A percentile compares a stretch with the other conserved stretches of the same genome.
phyloP scores from a whole-genome alignment of 768 basidiomycete species.

The Phaffia tasmanica region DNA sequence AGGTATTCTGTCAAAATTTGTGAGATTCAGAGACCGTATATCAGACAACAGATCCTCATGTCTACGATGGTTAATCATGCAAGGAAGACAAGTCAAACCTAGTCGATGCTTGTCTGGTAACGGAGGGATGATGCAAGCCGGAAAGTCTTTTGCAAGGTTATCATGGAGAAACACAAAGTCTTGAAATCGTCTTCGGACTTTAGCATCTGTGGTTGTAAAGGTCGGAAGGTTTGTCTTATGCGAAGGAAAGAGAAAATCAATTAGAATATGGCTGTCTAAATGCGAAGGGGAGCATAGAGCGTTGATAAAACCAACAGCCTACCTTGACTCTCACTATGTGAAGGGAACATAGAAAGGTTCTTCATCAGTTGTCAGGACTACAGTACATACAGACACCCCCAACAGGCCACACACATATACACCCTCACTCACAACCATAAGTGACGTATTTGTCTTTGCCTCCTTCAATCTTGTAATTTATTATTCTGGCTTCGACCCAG shows the following conservation, averaged over 20 bases:
- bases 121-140: conserved; percentile 94
- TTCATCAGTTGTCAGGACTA: neutral
- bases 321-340: neutral
- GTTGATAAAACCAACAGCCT: neutral
- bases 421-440: conserved; percentile 8
- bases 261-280: neutral
- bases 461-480: conserved; percentile 22
- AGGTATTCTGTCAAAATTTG: conserved; percentile 63
- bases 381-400: neutral
- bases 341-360: neutral
- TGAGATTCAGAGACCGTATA: neutral
- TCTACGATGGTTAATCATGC: neutral
- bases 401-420: neutral
- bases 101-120: conserved; percentile 93
- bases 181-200: conserved; percentile 70
- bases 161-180: conserved; percentile 92
- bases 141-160: conserved; percentile 79
- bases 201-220: conserved; percentile 64
- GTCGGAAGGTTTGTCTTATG: conserved; percentile 78
- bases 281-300: neutral
- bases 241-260: neutral
- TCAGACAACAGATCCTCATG: neutral
- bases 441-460: conserved; percentile 25
- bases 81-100: conserved; percentile 46
- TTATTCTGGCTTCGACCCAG: conserved; percentile 21